Evolutionary conservation across 768 basidiomycete species (phyloP).

Genomic region (Trametes villosa): DNA sequence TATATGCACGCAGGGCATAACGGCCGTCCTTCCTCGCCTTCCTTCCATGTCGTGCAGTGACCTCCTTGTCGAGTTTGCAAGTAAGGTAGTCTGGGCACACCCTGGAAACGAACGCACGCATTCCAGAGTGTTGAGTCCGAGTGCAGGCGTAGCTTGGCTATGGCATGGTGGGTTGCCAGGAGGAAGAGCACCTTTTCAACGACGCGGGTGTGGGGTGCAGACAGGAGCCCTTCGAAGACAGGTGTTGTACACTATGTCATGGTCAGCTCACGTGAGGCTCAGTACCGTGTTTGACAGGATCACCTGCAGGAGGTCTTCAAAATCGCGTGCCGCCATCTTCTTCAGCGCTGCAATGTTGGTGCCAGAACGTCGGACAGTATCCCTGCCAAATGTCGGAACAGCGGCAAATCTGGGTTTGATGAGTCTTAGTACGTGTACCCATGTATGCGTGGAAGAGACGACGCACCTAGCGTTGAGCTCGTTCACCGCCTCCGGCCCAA

Average conservation of each 20-base stretch:
- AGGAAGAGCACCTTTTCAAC: slow-evolving; percentile 39
- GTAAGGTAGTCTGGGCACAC: slow-evolving; percentile 36
- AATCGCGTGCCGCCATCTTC: slow-evolving; percentile 34
- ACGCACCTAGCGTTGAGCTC: slow-evolving; percentile 23
- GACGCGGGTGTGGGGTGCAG: slow-evolving; percentile 21
- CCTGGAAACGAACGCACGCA: slow-evolving; percentile 38
- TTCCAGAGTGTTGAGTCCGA: background rate
- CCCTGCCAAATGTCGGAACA: slow-evolving; percentile 28
- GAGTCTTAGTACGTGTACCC: no score
- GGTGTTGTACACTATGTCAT: slow-evolving; percentile 39
- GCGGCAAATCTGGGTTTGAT: slow-evolving; percentile 23
- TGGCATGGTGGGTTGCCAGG: background rate
- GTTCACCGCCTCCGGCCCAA: background rate
- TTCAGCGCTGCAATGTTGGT: slow-evolving; percentile 32
- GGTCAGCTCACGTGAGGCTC: background rate
- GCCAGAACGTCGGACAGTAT: slow-evolving; percentile 30
- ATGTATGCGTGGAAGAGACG: no score
- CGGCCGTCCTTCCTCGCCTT: background rate
- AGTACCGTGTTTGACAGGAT: background rate
- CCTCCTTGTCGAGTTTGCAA: slow-evolving; percentile 43
- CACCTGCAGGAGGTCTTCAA: slow-evolving; percentile 35
- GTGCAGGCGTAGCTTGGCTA: no score
- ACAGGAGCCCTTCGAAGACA: slow-evolving; percentile 39
- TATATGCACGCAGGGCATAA: background rate
- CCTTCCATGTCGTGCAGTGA: slow-evolving; percentile 23